phyloP scores from a whole-genome alignment of 495 filamentous ascomycete genomes.

The Penicillium silybi region DNA sequence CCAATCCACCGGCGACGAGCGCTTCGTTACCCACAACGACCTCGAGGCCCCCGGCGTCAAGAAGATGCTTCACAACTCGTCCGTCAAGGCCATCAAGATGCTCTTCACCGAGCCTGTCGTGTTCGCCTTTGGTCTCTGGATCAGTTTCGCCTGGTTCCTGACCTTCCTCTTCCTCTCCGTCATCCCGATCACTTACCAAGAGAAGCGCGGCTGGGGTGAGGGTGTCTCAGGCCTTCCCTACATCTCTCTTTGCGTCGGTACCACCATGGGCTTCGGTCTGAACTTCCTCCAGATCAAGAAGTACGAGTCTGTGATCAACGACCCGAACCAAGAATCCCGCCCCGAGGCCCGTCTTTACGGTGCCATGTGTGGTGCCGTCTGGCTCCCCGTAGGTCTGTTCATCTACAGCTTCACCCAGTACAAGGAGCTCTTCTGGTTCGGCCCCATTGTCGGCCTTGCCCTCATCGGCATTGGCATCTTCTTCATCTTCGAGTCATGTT shows the following conservation, averaged over 20 bases:
- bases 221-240: constrained; percentile 71
- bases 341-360: constrained; percentile 54
- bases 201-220: constrained; percentile 62
- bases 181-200: constrained; percentile 68
- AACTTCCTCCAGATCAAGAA: constrained; percentile 55
- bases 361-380: constrained; percentile 62
- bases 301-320: constrained; percentile 57
- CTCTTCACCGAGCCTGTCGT: constrained; percentile 73
- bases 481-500: constrained; percentile 44
- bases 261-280: constrained; percentile 57
- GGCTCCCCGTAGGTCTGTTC: constrained; percentile 69
- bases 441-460: constrained; percentile 53
- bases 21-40: constrained; percentile 67
- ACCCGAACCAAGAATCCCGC: constrained; percentile 50
- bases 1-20: constrained; percentile 55
- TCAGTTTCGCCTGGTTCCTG: constrained; percentile 68
- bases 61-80: constrained; percentile 37
- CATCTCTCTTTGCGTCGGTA: constrained; percentile 63
- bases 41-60: constrained; percentile 35
- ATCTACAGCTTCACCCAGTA: constrained; percentile 79
- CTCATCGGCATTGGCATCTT: constrained; percentile 45
- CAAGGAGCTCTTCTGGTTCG: constrained; percentile 57
- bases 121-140: constrained; percentile 68
- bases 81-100: constrained; percentile 59
- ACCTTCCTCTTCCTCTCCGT: constrained; percentile 74